Evolutionary conservation across 1,139 yeast genomes (phyloP), one percentile per base, ranked within the genome.

Genomic region (Taiozyma onychis): DNA sequence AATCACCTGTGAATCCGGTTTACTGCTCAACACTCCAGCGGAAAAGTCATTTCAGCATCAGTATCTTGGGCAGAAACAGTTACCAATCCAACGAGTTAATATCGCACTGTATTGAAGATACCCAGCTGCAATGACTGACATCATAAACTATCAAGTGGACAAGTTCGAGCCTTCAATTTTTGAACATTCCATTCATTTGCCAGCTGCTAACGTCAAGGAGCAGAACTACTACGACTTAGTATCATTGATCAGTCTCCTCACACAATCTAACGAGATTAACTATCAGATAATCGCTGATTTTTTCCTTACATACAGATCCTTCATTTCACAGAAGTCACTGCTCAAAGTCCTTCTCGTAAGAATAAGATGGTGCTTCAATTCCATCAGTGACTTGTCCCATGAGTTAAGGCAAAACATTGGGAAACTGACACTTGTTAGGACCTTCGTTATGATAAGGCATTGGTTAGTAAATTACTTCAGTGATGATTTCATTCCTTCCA

Each of bases 391-490:
- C 35, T 49, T 45, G 13, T 56, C 60, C 7, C 66, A 66, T 44
- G 71, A 66, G 28, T 64, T 70, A 24, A 69, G 70, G 43, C 65
- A 68, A n/a, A 77, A 72, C 53, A 64, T 78, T 10, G 95, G 95
- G 5, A 79, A 84, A 56, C 73, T 86, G 47, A 85, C 86, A 1
- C 71, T 88, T n/a, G 78, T 91, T 41, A 76, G 98, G 58, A 85
- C 95, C 0, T 93, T 91, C 71, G 97, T 89, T 41, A 84, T 88
- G 37, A 62, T 93, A 46, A 77, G 98, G 60, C 96, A 89, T 67
- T 93, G 98, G 96, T 69, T 93, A 34, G 69, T 88, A 54, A 91
- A 86, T 64, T 85, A 85, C 63, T 86, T 84, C 59, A 72, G 78
- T 44, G 88, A 85, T 59, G 93, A 86, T 62, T 86, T 85, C 61